phyloP scores from a whole-genome alignment of 2,329 filamentous ascomycete genomes.

The Thielaviopsis euricoi region DNA sequence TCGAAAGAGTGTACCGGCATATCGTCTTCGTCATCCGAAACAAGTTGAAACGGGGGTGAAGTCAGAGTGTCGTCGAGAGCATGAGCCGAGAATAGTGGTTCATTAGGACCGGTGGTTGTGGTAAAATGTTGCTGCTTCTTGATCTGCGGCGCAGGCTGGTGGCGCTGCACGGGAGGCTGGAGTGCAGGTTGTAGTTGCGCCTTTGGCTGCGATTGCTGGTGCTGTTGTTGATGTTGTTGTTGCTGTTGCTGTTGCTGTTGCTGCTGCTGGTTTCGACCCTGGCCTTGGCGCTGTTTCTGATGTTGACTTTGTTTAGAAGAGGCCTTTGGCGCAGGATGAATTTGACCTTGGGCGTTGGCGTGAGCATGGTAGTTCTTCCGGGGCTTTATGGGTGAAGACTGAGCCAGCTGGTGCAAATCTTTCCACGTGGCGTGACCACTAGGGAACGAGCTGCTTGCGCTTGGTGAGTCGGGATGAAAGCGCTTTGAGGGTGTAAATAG shows the following conservation, averaged over 20 bases:
- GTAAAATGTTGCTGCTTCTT: conserved; percentile 60
- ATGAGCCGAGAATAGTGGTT: conserved; percentile 63
- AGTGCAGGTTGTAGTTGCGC: conserved; percentile 1
- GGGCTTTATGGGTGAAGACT: conserved; percentile 75
- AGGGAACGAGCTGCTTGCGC: conserved; percentile 39
- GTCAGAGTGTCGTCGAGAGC: conserved; percentile 48
- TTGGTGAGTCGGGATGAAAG: conserved; percentile 45
- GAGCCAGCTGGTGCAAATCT: conserved; percentile 55
- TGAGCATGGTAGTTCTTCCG: conserved; percentile 6
- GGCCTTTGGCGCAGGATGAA: background rate
- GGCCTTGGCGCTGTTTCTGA: background rate
- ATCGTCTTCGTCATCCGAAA: conserved; percentile 67
- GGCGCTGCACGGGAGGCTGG: background rate
- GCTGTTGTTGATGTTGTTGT: background rate
- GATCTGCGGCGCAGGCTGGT: background rate
- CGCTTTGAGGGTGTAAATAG: conserved; percentile 48
- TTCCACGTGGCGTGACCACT: conserved; percentile 52
- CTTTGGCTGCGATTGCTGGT: background rate
- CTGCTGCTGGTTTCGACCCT: background rate
- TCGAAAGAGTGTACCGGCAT: conserved; percentile 63
- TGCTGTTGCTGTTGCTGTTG: background rate
- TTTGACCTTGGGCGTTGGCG: background rate
- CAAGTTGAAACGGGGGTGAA: conserved; percentile 40
- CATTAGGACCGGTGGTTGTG: conserved; percentile 50
- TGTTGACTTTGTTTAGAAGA: background rate